Base-by-base conservation (phyloP, 129 eudicot species). In the Lonicera japonica region DNA sequence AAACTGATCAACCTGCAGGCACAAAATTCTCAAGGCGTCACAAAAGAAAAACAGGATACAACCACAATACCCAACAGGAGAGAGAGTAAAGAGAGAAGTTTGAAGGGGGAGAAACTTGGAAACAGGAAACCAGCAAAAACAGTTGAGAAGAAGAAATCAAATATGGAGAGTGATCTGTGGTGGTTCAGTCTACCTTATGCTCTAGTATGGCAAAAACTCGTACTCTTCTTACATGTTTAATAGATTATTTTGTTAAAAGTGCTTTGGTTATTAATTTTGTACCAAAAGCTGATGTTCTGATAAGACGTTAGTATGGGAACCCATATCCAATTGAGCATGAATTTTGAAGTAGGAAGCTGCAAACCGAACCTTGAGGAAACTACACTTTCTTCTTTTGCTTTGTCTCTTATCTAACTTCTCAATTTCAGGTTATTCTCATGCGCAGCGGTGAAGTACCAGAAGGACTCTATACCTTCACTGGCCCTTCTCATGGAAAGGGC, bases 181-280 rank as follows among this genome's bases (percentile, higher is more conserved):
- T 84, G 97, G 96, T 71, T 71, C 68, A 78, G 72, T 61, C 90
- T 91, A 61, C 90, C 88, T 34, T 87, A 80, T 45, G 94, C 84
- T 75, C 76, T 82, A 54, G 97, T 91, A 79, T 40, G 94, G 81
- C 21, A 11, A 25, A 64, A 9, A 39, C 13, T n/a, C n/a, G n/a
- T n/a, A n/a, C n/a, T n/a, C 39, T 45, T 6, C 22, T 0, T n/a
- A n/a, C 8, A 34, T 52, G 11, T 23, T 53, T 38, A 4, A 2
- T 21, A 19, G 38, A 18, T 41, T 50, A 46, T 4, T 47, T 25
- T 56, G 16, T 41, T 11, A 11, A 58, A 8, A 38, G 17, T 21
- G 39, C 11, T 18, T 18, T 73, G 18, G n/a, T n/a, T n/a, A n/a
- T n/a, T n/a, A n/a, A n/a, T n/a, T n/a, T n/a, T n/a, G n/a, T n/a